These are phyloP conservation scores for Breynia disticha DNA, from an alignment of 441 rosid genomes.

Conservation along the genomic window DNA sequence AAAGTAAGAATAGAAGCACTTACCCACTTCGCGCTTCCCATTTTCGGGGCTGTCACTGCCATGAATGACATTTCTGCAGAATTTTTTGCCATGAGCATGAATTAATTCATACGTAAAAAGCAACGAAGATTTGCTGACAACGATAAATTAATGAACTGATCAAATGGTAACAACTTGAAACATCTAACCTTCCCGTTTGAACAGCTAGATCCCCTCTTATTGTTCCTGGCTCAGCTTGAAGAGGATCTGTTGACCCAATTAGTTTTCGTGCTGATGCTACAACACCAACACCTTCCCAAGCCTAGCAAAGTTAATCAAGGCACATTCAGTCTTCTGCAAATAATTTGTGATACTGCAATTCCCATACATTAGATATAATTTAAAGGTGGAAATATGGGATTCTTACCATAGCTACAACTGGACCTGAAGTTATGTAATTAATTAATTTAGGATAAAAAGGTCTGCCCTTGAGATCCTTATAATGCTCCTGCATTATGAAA, in stretches of 20 bases:
- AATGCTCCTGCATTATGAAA: conserved; percentile 54
- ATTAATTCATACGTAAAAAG: too few relatives aligned
- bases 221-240: conserved; percentile 97
- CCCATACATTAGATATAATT: background rate
- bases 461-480: conserved; percentile 73
- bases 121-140: background rate
- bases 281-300: conserved; percentile 96
- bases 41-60: conserved; percentile 98
- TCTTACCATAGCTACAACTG: conserved; percentile 89
- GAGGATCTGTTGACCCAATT: conserved; percentile 89
- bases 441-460: conserved; percentile 75
- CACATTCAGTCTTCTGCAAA: background rate
- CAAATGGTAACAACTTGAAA: conserved; percentile 6
- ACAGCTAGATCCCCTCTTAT: conserved; percentile 93
- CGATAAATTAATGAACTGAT: background rate
- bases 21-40: conserved; percentile 87
- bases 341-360: background rate
- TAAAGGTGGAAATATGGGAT: background rate
- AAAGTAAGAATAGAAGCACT: conserved; percentile 4
- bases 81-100: conserved; percentile 10
- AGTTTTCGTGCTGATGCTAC: conserved; percentile 87
- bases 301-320: conserved; percentile 35
- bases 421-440: conserved; percentile 81
- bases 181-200: conserved; percentile 86
- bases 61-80: conserved; percentile 79